Evolutionary conservation across 2,329 filamentous ascomycete species (phyloP).

Genomic region (Alternaria solani): DNA sequence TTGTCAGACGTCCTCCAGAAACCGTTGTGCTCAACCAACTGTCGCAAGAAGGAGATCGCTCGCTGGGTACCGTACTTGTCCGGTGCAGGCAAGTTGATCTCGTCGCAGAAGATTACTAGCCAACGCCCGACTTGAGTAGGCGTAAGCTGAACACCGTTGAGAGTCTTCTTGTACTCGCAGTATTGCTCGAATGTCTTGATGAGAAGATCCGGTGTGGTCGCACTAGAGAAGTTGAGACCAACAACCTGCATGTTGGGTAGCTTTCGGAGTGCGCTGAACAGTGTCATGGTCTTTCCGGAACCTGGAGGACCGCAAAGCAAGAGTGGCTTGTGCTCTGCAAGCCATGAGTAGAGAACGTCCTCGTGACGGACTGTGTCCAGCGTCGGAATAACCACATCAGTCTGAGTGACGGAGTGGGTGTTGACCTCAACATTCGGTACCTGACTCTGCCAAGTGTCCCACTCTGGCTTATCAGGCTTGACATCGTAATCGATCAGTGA

Average conservation of each 20-base stretch:
- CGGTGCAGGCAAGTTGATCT: conserved; percentile 97
- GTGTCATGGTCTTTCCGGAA: conserved; percentile 99
- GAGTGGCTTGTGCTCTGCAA: conserved; percentile 97
- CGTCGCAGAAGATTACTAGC: conserved; percentile 98
- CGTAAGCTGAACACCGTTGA: conserved; percentile 94
- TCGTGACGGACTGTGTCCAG: conserved; percentile 97
- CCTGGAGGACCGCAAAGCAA: conserved; percentile 96
- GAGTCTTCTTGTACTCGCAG: conserved; percentile 98
- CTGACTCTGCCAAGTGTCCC: conserved; percentile 92
- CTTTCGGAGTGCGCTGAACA: conserved; percentile 97
- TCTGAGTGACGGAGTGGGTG: conserved; percentile 96
- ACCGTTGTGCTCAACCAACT: conserved; percentile 97
- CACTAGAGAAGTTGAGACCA: conserved; percentile 98
- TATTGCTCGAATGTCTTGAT: conserved; percentile 99
- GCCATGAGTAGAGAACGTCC: conserved; percentile 99
- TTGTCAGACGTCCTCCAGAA: conserved; percentile 99
- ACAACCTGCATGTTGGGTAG: conserved; percentile 99
- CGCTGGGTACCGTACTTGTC: conserved; percentile 98
- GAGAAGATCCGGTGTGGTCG: conserved; percentile 94
- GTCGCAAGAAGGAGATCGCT: conserved; percentile 95
- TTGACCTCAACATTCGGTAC: conserved; percentile 96
- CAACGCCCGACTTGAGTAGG: conserved; percentile 96
- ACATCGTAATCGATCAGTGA: conserved; percentile 98
- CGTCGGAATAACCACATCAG: conserved; percentile 97
- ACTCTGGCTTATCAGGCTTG: conserved; percentile 83